A percentile compares a stretch with the other conserved stretches of the same genome.
phyloP scores from a whole-genome alignment of 1,139 yeast species.

The Debaryomyces subglobosus region DNA sequence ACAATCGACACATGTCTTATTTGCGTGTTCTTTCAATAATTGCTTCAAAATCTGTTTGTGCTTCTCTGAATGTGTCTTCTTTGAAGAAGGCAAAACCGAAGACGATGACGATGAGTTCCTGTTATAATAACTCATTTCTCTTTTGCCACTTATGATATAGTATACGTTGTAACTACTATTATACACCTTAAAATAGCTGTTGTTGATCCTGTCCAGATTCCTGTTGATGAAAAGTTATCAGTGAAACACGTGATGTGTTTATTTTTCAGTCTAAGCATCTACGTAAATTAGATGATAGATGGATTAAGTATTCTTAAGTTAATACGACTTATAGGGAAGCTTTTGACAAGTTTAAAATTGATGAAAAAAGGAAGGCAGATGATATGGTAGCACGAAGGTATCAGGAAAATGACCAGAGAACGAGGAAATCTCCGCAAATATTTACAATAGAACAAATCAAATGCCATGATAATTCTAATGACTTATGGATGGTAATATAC shows the following conservation, averaged over 20 bases:
- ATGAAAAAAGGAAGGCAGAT: constrained; percentile 1
- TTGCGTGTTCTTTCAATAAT: constrained; percentile 72
- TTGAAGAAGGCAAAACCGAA: constrained; percentile 43
- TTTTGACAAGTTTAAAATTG: background rate
- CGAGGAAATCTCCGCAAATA: constrained; percentile 2
- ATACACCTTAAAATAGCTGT: background rate
- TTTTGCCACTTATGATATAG: background rate
- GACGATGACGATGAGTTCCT: constrained; percentile 5
- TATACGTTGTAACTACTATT: background rate
- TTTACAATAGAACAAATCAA: constrained; percentile 41
- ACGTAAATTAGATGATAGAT: background rate
- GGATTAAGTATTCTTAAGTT: background rate
- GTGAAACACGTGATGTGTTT: background rate
- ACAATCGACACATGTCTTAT: constrained; percentile 88
- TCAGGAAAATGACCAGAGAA: constrained; percentile 1
- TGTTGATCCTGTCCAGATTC: background rate
- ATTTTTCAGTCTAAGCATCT: background rate
- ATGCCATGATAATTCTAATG: constrained; percentile 48
- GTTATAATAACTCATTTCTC: constrained; percentile 8
- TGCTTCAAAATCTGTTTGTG: constrained; percentile 74
- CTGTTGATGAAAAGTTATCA: constrained; percentile 1
- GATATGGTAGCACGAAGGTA: background rate
- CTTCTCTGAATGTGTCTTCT: constrained; percentile 49
- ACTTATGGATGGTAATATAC: constrained; percentile 70
- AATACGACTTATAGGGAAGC: too few relatives aligned